phyloP scores from a whole-genome alignment of 495 filamentous ascomycete species.

The Penicillium argentinense region DNA sequence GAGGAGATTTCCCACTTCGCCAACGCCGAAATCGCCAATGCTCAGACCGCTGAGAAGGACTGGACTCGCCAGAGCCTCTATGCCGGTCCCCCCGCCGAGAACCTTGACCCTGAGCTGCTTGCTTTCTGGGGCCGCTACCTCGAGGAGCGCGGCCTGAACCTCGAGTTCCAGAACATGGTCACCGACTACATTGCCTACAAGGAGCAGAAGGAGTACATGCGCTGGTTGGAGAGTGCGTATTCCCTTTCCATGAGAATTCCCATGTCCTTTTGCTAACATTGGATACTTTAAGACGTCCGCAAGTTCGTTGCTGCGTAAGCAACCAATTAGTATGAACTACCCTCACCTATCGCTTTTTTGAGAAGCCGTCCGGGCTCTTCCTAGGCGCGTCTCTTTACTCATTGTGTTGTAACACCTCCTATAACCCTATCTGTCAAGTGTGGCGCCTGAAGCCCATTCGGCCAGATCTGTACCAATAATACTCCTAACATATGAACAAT shows the following conservation, averaged over 20 bases:
- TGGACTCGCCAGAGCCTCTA: conserved; percentile 74
- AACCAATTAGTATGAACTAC: background rate
- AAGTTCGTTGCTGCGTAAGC: conserved; percentile 68
- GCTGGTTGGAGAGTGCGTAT: conserved; percentile 77
- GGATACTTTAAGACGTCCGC: conserved; percentile 58
- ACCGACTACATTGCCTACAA: conserved; percentile 98
- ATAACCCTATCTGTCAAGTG: background rate
- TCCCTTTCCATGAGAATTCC: background rate
- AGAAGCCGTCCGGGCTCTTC: background rate
- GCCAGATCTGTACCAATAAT: conserved; percentile 20
- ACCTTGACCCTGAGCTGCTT: conserved; percentile 94
- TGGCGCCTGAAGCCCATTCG: conserved; percentile 1
- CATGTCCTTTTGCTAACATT: conserved; percentile 15
- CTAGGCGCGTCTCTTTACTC: background rate
- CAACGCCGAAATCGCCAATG: conserved; percentile 67
- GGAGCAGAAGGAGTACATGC: conserved; percentile 97
- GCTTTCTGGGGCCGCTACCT: conserved; percentile 88
- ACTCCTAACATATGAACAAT: conserved; percentile 13
- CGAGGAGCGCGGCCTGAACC: conserved; percentile 90
- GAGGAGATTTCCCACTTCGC: conserved; percentile 89
- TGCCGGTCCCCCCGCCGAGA: conserved; percentile 88
- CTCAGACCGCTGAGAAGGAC: conserved; percentile 64
- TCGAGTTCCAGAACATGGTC: conserved; percentile 82
- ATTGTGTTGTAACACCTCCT: conserved; percentile 14
- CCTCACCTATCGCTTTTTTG: background rate